phyloP scores from a whole-genome alignment of 2,329 filamentous ascomycete species.

The Ilyonectria robusta region DNA sequence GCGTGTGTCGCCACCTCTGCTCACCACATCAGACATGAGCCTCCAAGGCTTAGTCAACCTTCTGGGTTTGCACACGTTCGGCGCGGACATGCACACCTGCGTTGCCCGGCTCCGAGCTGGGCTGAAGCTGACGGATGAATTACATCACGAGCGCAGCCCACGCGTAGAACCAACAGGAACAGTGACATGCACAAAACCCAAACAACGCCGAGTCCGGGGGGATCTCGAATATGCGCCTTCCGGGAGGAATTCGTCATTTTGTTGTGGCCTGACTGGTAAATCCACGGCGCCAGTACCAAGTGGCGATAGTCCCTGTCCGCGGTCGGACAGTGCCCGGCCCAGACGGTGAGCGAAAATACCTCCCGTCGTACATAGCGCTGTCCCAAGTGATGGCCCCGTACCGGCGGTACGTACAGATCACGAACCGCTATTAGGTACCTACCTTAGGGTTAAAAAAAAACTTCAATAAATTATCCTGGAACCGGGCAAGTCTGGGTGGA shows the following conservation, averaged over 20 bases:
- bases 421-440: not conserved
- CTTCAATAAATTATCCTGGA: slow-evolving; percentile 1
- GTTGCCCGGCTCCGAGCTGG: too few species aligned
- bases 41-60: too few species aligned
- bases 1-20: too few species aligned
- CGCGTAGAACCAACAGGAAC: slow-evolving; percentile 9
- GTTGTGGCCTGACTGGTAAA: slow-evolving; percentile 1
- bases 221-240: slow-evolving; percentile 21
- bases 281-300: slow-evolving; percentile 12
- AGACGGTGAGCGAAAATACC: slow-evolving; percentile 2
- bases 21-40: too few species aligned
- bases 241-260: slow-evolving; percentile 13
- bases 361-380: not conserved
- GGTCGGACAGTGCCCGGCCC: slow-evolving; percentile 34
- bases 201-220: slow-evolving; percentile 7
- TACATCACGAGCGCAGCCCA: slow-evolving; percentile 16
- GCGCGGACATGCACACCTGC: too few species aligned
- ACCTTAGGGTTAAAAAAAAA: slow-evolving; percentile 11
- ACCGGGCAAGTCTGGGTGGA: slow-evolving; percentile 14
- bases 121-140: slow-evolving; percentile 5
- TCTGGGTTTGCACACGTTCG: too few species aligned
- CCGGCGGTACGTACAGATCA: not conserved
- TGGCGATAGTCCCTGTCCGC: slow-evolving; percentile 22
- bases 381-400: not conserved
- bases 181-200: slow-evolving; percentile 1